Evolutionary conservation across 2,329 filamentous ascomycete genomes (phyloP), one percentile per base, ranked within the genome.

Genomic region (Verticillium klebahnii): DNA sequence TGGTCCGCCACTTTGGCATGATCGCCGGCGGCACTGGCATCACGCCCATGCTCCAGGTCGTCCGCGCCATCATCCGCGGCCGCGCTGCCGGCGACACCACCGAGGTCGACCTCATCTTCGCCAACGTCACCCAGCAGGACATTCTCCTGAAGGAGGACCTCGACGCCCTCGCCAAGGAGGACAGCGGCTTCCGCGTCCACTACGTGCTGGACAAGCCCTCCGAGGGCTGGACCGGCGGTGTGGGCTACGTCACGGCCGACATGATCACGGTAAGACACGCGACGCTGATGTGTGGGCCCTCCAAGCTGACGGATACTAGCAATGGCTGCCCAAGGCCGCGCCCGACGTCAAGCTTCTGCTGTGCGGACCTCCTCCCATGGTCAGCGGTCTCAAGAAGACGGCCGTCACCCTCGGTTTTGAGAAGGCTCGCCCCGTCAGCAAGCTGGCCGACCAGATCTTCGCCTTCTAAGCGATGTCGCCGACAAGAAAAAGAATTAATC

Each of bases 171-270:
- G 87, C 85, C 55, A 84, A 85, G 66, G 85, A 94, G 75, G 94
- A 99, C 74, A 80, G 85, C 64, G 86, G 87, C 64, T 93, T 99
- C 82, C 86, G 90, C 63, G 86, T 98, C 39, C 89, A 97, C 84
- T 98, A 98, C 74, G 94, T 98, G 57, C 84, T 99, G 57, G 97
- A 99, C 83, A 96, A 95, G 81, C 93, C 95, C 25, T 93, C 94
- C 9, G 89, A 91, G 81, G 88, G 85, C 71, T 99, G 95, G 95
- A 88, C 85, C 50, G 95, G 95, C 63, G 94, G 92, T 68, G 91
- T 96, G 65, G 95, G 95, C 68, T 99, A 96, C 74, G 94, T 98
- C 64, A 98, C 94, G 32, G 84, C 89, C 52, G 94, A 98, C 67
- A 97, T 98, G 90, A 94, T 99, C 74, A 92, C 91, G 78, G 91